These are phyloP conservation scores for Boletus eberwhitei DNA, from an alignment of 768 basidiomycete genomes.

Conservation along the genomic window DNA sequence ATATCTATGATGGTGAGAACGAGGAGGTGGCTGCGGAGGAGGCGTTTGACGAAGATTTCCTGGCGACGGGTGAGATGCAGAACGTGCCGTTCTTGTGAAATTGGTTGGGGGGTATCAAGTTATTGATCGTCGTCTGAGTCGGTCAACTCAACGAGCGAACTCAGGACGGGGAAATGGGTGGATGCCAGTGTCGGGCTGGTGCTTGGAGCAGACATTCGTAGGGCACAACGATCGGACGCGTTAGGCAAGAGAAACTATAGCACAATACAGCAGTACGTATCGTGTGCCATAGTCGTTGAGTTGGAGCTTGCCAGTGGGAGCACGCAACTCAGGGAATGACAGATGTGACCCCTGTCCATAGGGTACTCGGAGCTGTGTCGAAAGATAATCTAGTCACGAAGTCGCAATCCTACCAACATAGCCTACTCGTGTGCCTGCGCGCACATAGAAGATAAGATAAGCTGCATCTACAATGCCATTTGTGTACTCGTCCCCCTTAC, in stretches of 20 bases:
- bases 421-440: too few species aligned
- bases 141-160: neutral
- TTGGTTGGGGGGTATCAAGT: neutral
- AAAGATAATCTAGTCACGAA: too few species aligned
- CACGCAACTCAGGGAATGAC: too few species aligned
- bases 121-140: neutral
- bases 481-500: too few species aligned
- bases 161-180: neutral
- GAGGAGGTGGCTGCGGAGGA: constrained; percentile 67
- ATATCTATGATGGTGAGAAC: constrained; percentile 39
- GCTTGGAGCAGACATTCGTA: neutral
- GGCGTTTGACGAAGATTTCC: constrained; percentile 74
- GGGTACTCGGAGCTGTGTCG: too few species aligned
- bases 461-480: too few species aligned
- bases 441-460: too few species aligned
- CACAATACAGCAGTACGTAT: neutral
- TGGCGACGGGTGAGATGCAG: constrained; percentile 82
- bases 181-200: neutral
- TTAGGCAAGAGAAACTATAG: neutral
- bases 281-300: neutral
- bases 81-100: constrained; percentile 62
- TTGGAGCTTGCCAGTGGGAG: neutral
- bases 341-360: too few species aligned
- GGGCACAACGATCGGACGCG: constrained; percentile 2
- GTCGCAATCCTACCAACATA: too few species aligned